A percentile compares a stretch with the other conserved stretches of the same genome.
phyloP scores from a whole-genome alignment of 441 rosid genomes.

The Viola pubescens region DNA sequence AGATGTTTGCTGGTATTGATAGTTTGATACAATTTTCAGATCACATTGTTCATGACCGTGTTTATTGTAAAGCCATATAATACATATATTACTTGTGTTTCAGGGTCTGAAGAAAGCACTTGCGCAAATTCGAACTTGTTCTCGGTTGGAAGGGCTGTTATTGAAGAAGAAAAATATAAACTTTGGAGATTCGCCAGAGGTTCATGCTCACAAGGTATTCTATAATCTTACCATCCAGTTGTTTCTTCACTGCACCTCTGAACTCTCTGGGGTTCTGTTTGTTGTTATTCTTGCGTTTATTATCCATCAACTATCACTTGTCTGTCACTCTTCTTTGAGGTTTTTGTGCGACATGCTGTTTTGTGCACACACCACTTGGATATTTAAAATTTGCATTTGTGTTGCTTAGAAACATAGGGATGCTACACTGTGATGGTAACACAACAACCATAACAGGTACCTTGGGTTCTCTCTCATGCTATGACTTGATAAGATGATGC shows the following conservation, averaged over 20 bases:
- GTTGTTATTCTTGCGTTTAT: slow-evolving; percentile 17
- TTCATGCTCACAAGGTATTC: slow-evolving; percentile 88
- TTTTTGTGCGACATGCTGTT: too few species aligned
- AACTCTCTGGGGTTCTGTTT: slow-evolving; percentile 1
- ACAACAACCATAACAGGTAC: too few species aligned
- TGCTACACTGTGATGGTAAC: too few species aligned
- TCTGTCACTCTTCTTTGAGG: background rate
- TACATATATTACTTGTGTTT: slow-evolving; percentile 17
- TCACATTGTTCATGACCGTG: background rate
- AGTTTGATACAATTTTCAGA: too few species aligned
- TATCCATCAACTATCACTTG: slow-evolving; percentile 2
- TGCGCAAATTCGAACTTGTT: slow-evolving; percentile 64
- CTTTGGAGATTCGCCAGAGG: slow-evolving; percentile 78
- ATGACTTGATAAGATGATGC: too few species aligned
- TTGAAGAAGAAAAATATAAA: slow-evolving; percentile 55
- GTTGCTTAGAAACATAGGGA: too few species aligned
- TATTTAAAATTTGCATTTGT: too few species aligned
- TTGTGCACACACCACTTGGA: too few species aligned
- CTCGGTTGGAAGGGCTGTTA: slow-evolving; percentile 72
- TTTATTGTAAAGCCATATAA: slow-evolving; percentile 4
- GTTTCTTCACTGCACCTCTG: slow-evolving; percentile 9
- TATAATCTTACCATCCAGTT: slow-evolving; percentile 8
- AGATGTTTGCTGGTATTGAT: slow-evolving; percentile 2
- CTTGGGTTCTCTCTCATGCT: too few species aligned
- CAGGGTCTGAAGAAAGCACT: slow-evolving; percentile 81